phyloP scores from a whole-genome alignment of 2,329 filamentous ascomycete genomes.

The Plenodomus lindquistii region DNA sequence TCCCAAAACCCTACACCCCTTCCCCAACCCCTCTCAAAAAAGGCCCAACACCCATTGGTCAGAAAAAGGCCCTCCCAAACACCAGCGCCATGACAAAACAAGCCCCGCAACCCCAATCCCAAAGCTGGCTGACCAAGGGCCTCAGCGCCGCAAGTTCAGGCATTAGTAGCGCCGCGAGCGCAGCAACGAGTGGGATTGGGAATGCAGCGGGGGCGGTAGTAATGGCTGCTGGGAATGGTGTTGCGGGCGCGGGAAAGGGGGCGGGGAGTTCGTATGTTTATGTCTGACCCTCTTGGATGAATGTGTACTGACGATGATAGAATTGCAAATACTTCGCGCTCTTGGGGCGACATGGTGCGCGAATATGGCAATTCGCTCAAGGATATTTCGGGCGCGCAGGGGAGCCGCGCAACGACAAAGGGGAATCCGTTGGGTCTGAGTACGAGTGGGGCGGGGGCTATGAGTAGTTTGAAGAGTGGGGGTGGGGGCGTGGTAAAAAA shows the following conservation, averaged over 20 bases:
- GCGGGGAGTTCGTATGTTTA: constrained; percentile 14
- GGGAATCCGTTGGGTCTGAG: constrained; percentile 52
- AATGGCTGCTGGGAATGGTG: constrained; percentile 50
- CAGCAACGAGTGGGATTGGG: constrained; percentile 47
- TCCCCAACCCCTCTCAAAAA: constrained; percentile 7
- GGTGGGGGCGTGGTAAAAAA: constrained; percentile 25
- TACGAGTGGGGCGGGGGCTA: constrained; percentile 36
- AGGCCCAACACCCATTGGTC: constrained; percentile 8
- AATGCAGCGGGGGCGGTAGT: constrained; percentile 50
- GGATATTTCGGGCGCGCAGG: constrained; percentile 51
- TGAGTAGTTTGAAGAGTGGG: constrained; percentile 25
- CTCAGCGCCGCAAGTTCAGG: constrained; percentile 16
- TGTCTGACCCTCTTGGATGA: no score
- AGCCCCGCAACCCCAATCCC: constrained; percentile 37
- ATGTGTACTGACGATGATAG: no score
- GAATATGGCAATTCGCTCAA: constrained; percentile 57
- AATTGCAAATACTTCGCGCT: constrained; percentile 50
- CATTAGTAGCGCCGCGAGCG: constrained; percentile 36
- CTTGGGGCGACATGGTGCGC: constrained; percentile 54
- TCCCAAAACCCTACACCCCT: neutral
- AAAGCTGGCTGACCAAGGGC: constrained; percentile 50
- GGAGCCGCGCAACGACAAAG: constrained; percentile 49
- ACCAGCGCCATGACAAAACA: constrained; percentile 13
- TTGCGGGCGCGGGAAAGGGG: constrained; percentile 40
- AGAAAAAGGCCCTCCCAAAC: constrained; percentile 14